Evolutionary conservation across 2,329 filamentous ascomycete species (phyloP), one percentile per base, ranked within the genome.

Genomic region (Aureobasidium leucospermi): DNA sequence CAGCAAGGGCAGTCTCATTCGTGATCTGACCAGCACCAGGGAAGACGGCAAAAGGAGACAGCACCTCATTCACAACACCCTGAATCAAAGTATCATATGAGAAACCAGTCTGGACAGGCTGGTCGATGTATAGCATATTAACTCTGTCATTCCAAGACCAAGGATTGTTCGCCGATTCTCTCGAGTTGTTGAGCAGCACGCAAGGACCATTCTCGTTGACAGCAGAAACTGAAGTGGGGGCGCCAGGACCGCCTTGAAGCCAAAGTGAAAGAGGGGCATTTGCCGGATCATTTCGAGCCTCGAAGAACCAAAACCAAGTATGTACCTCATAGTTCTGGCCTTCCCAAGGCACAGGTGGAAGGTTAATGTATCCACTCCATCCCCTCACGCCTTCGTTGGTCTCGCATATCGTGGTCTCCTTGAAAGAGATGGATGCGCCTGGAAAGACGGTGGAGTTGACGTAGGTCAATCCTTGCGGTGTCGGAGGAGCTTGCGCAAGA

Each of bases 211-310:
- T 77, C 64, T 83, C 83, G 5, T 74, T 74, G 63, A 86, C 86
- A 64, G 87, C 76, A 23, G 84, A 83, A 59, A 82, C 76, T 75
- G 87, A 78, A 48, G 83, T 85, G 65, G 81, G 85, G 45, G 78
- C 78, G 4, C 85, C 85, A 2, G 85, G 84, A 2, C 85, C 84
- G 58, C 85, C 84, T 68, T 85, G 86, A 62, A 87, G 75, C 81
- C 81, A 87, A 64, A 86, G 79, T 2, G 82, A 79, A 36, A 84
- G 69, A 7, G 78, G 76, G 77, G 75, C 69, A 11, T 77, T 74
- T 6, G 63, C 60, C 1, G 81, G 74, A 64, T 76, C 73, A 53
- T 79, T 74, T 7, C 79, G 75, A 6, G 81, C 56, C 29, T 83
- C 80, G 65, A 85, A 81, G 65, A 82, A 84, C 79, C 81, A 82